Percentiles rank a stretch among this genome's conserved stretches.
Evolutionary conservation across 202 grass and related monocot genomes (phyloP).

Genomic region (Setaria italica): DNA sequence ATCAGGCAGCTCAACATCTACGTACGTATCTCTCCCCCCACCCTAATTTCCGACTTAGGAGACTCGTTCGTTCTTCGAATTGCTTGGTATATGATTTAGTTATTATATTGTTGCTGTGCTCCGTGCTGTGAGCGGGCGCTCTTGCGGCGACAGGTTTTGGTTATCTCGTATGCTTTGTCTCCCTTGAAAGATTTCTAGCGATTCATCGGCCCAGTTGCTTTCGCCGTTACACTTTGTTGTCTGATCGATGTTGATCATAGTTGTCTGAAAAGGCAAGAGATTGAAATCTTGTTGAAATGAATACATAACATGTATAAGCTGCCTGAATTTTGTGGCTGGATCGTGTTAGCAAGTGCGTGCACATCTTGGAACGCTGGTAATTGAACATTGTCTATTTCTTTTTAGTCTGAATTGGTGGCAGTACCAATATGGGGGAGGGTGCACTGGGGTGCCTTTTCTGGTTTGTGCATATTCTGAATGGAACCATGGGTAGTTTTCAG

Average conservation of each 20-base stretch:
- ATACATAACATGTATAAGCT: neutral
- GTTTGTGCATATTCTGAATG: neutral
- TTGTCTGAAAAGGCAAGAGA: neutral
- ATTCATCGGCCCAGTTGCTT: neutral
- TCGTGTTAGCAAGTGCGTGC: neutral
- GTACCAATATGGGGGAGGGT: neutral
- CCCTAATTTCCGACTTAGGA: neutral
- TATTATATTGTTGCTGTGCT: neutral
- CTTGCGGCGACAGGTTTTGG: neutral
- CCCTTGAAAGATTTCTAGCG: neutral
- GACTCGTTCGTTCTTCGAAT: neutral
- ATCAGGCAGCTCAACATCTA: slow-evolving; percentile 93
- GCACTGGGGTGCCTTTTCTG: neutral
- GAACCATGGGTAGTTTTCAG: neutral
- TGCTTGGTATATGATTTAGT: neutral
- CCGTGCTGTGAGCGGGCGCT: neutral
- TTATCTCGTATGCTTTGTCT: neutral
- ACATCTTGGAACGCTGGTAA: neutral
- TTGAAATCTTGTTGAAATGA: neutral
- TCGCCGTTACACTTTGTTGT: neutral
- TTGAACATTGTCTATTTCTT: neutral
- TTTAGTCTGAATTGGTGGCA: neutral
- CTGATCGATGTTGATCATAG: neutral
- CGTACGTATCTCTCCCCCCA: slow-evolving; percentile 39
- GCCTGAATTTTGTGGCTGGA: neutral